Base-by-base conservation (phyloP, 805 yeast genomes). In the Hanseniaspora lindneri region DNA sequence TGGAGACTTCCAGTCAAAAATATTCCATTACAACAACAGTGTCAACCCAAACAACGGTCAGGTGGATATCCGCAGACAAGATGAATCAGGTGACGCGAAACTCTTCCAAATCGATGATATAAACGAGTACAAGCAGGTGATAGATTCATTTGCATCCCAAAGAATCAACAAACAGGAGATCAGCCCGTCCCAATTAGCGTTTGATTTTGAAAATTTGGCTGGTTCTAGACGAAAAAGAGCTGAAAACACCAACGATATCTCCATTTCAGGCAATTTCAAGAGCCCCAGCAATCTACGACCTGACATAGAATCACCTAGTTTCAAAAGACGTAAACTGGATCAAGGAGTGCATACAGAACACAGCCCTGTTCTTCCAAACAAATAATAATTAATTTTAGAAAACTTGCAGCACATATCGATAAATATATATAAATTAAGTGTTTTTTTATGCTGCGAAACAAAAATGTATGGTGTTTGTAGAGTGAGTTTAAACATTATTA, bases 1-100 rank as follows among this genome's bases (percentile, higher is more conserved):
- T 47, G 67, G 67, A 8, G 66, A 63, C 46, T 54, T 64, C 20
- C 55, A 64, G 7, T 59, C 61, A 32, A 56, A 62, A 16, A 44
- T 64, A 16, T 64, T 62, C 41, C 66, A 63, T 33, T 42, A 37
- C 23, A 49, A 49, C 28, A 43, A 49, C 58, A 60, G 51, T 59
- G 62, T 14, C n/a, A 39, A 39, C 21, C 48, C 47, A 7, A 13
- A n/a, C 10, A 37, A 30, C 10, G 48, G 51, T 10, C 42, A 49
- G 13, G 47, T 42, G n/a, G 51, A 49, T 39, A 23, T 42, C 2
- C 24, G 16, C 19, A 36, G 65, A 62, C 54, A 62, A 59, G 66
- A 54, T 60, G 57, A 36, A 36, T 17, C 54, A 52, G 39, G 21
- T 10, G 43, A 46, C 23, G 49, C 37, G 1, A 33, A 40, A 16